Base-by-base conservation (phyloP, 768 basidiomycete species). In the Pleurotus pulmonarius region DNA sequence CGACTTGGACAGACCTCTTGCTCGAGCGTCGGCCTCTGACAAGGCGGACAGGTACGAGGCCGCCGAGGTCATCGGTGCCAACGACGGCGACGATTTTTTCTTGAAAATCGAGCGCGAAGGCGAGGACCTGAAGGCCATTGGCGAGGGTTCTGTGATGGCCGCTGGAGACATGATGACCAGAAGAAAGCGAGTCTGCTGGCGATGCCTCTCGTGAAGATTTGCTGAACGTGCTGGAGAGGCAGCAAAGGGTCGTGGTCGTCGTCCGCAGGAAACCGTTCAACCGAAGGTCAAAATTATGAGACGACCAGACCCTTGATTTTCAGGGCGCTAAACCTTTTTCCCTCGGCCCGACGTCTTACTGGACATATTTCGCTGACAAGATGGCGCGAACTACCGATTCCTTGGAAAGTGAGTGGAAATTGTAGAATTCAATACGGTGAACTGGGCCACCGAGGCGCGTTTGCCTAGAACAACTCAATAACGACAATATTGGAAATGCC, bases 11-110 rank as follows among this genome's bases (percentile, higher is more conserved):
- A 72, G 70, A 55, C 72, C 71, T 57, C 87, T 81, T 7, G 85
- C 83, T 49, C 85, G 80, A 40, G 88, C 85, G 67, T 92, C 90
- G 15, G 83, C 83, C 67, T 82, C 68, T 16, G 82, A 82, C 15
- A 86, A 73, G 7, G 83, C 85, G 48, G 82, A 78, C 9, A 86
- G 75, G 66, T 85, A 86, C 39, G 80, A 80, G 11, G 81, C 76
- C 3, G 85, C 85, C 3, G 81, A 78, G 29, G 78, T 63, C 70
- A 80, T 70, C 54, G 75, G 70, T 0, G 77, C 64, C 16, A 71
- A 43, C 7, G 77, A 73, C 45, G 62, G 54, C 8, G 64, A 38
- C 15, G 60, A 58, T 7, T 57, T 58, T 60, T 82, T 81, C 63
- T 73, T 77, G 69, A 83, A 83, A 9, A 82, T 76, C 16, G 83